These are phyloP conservation scores for Deinandra increscens DNA, from an alignment of 129 eudicot species.

Conservation along the genomic window DNA sequence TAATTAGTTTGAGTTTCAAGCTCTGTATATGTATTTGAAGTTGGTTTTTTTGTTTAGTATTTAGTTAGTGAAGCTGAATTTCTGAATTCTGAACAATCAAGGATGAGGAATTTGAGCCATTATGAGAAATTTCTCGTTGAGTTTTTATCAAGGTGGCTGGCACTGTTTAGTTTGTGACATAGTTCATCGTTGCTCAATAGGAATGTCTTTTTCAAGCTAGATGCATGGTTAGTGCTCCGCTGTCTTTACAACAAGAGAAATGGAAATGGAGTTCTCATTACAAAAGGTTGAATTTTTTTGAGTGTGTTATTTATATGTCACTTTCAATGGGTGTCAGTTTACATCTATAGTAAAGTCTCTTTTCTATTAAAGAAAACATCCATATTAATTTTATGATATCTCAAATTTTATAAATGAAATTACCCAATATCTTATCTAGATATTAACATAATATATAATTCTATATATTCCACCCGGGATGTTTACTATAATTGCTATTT, in stretches of 20 bases:
- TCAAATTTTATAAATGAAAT: too few relatives aligned
- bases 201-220: not conserved
- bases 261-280: too few relatives aligned
- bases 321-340: too few relatives aligned
- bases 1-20: slow-evolving; percentile 2
- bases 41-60: slow-evolving; percentile 7
- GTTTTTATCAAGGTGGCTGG: not conserved
- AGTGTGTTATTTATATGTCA: too few relatives aligned
- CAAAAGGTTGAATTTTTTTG: too few relatives aligned
- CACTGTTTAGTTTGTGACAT: slow-evolving; percentile 2
- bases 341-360: too few relatives aligned
- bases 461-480: too few relatives aligned
- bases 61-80: not conserved
- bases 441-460: too few relatives aligned
- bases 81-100: slow-evolving; percentile 3
- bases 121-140: not conserved
- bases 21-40: not conserved
- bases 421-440: too few relatives aligned
- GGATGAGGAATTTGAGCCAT: slow-evolving; percentile 14
- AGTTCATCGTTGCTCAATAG: not conserved
- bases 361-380: too few relatives aligned
- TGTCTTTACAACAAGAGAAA: not conserved
- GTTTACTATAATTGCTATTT: not conserved
- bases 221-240: slow-evolving; percentile 16
- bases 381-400: too few relatives aligned